These are phyloP conservation scores for Alternaria sp. DNA, from an alignment of 2,329 filamentous ascomycete genomes.

Conservation along the genomic window DNA sequence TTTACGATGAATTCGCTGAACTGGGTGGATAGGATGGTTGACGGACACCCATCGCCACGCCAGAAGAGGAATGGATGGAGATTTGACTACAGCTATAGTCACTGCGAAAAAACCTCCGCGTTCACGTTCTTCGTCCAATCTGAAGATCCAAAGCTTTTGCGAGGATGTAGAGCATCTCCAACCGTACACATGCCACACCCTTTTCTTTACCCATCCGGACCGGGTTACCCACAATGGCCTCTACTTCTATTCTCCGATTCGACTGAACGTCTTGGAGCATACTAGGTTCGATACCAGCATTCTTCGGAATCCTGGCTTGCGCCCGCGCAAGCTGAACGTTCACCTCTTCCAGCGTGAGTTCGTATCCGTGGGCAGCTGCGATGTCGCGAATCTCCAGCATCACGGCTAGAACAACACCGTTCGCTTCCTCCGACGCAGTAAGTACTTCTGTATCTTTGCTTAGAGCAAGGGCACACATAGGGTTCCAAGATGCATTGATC, in stretches of 20 bases:
- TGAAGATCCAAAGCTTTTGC: conserved; percentile 54
- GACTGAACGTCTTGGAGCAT: conserved; percentile 60
- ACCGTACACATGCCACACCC: conserved; percentile 52
- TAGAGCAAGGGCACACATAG: conserved; percentile 65
- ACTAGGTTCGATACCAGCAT: conserved; percentile 57
- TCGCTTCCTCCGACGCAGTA: conserved; percentile 50
- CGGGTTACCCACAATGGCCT: conserved; percentile 60
- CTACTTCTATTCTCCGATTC: conserved; percentile 58
- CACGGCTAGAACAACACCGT: conserved; percentile 51
- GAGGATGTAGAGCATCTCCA: conserved; percentile 58
- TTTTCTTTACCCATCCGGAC: conserved; percentile 54
- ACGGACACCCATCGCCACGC: neutral
- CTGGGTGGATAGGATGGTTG: neutral
- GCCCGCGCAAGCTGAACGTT: conserved; percentile 52
- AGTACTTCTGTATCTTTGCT: conserved; percentile 63
- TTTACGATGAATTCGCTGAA: neutral
- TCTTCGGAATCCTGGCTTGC: conserved; percentile 45
- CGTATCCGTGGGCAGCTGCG: conserved; percentile 54
- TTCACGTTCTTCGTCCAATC: conserved; percentile 27
- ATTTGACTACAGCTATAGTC: neutral
- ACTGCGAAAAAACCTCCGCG: too few species aligned
- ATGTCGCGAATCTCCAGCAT: conserved; percentile 58
- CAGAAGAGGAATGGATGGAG: neutral
- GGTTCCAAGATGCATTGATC: conserved; percentile 69
- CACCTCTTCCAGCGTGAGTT: conserved; percentile 50